Evolutionary conservation across 2,329 filamentous ascomycete species (phyloP), one percentile per base, ranked within the genome.

Genomic region (Conoideocrella luteorostrata): DNA sequence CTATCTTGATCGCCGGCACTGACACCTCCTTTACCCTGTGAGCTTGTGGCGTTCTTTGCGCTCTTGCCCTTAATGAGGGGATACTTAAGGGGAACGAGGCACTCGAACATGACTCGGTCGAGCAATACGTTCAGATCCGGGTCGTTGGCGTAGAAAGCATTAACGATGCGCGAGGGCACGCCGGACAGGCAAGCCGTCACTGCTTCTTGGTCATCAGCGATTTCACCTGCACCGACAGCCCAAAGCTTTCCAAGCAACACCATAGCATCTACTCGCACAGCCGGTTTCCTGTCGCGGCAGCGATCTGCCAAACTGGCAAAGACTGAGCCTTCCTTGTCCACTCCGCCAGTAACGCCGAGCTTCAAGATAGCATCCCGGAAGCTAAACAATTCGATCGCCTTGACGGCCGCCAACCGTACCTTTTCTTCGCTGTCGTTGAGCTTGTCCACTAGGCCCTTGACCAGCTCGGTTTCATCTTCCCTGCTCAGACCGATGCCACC

Each of bases 161-260:
- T 88, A 49, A 96, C 80, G 35, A 98, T 88, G 49, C 81, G 84
- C 1, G 85, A 85, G 3, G 93, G 91, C 30, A 94, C 88, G 20
- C 83, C 83, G 6, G 83, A 84, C 11, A 98, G 70, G n/a, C 91
- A 77, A 9, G 79, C 70, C 11, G 76, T 77, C 17, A 95, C 84
- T 15, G 75, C 71, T 53, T 95, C 88, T 54, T 91, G 85, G 12
- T 87, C 88, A 41, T 84, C 80, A 20, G 87, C 82, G 54, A 98
- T 86, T 55, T 95, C 90, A 15, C 88, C 87, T 15, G 84, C 80
- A 11, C 88, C 91, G 15, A 94, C 90, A n/a, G 88, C 90, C 93
- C 93, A 98, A 22, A 97, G 82, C 49, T 83, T 87, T 10, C 80
- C 87, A 2, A 97, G 70, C 7, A 94, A 73, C 40, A 82, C 84